Conservation (phyloP, 2,329 filamentous ascomycete genomes). For the Colletotrichum cuscutae region DNA sequence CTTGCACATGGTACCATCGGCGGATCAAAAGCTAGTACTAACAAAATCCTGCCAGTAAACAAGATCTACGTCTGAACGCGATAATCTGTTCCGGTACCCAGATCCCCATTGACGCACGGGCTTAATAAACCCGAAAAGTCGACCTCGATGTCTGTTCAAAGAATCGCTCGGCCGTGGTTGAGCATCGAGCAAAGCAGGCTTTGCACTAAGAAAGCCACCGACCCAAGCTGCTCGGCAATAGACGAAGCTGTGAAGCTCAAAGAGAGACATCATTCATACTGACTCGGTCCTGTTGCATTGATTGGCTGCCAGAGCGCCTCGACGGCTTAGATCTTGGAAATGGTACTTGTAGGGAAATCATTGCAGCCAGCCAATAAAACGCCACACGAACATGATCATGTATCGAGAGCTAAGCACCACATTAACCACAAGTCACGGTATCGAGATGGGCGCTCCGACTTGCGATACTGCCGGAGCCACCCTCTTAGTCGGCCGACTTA, state of each 20-base stretch:
- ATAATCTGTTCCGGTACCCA: neutral
- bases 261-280: constrained; percentile 25
- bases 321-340: constrained; percentile 2
- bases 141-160: neutral
- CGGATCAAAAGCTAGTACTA: neutral
- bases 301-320: constrained; percentile 11
- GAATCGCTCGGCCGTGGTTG: neutral
- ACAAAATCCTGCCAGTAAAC: neutral
- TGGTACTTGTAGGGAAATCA: constrained; percentile 10
- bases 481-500: neutral
- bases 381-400: constrained; percentile 4
- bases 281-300: neutral
- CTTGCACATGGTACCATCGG: neutral
- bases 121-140: neutral
- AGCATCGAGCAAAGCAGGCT: neutral
- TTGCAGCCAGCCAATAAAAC: constrained; percentile 23
- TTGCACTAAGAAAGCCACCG: constrained; percentile 14
- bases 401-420: neutral
- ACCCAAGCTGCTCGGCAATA: constrained; percentile 6
- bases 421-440: constrained; percentile 2
- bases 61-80: neutral
- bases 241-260: constrained; percentile 12
- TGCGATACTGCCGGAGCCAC: neutral
- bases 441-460: constrained; percentile 6
- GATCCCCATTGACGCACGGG: neutral